Evolutionary conservation across 306 rosid species (phyloP), one percentile per base, ranked within the genome.

Genomic region (Prunus armeniaca): DNA sequence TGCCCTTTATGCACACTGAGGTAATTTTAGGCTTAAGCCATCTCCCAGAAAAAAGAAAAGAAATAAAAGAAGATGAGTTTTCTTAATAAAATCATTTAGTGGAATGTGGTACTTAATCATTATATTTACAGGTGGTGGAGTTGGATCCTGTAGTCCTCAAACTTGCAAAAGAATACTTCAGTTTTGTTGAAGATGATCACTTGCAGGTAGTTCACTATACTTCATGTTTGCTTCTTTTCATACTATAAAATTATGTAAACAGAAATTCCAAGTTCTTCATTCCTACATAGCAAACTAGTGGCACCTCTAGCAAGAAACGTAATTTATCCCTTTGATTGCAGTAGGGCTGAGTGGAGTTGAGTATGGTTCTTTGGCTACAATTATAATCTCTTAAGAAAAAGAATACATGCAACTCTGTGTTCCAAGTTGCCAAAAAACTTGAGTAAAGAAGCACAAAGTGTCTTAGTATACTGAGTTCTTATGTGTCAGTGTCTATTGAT

Each of bases 1-100:
- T 90, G 79, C 89, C 82, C 61, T 80, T 89, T 75, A 62, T 94
- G 86, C 91, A 90, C 76, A 77, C 92, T 65, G 96, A 94, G 98
- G 98, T 94, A 86, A 78, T 51, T 65, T 20, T 32, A 22, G 9
- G 6, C 52, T 66, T 63, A 56, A 41, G 14, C 54, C 67, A 43
- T 61, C 71, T 46, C 11, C 50, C 50, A 17, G 72, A 22, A 57
- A 5, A 61, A 64, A 46, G 69, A 62, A 65, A 22, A 34, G 41
- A 34, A 34, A 34, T 34, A 34, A 20, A 20, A 38, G 43, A 10
- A 38, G n/a, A 69, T 14, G 18, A 56, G 22, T 12, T 77, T 46
- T 52, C n/a, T 27, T 3, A 12, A 68, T 46, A 45, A 57, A 54
- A 12, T 45, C 30, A n/a, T 58, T 14, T 12, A 45, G 60, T 43